Evolutionary conservation across 208 protist genomes (phyloP).

Genomic region (Balamuthia mandrillaris): DNA sequence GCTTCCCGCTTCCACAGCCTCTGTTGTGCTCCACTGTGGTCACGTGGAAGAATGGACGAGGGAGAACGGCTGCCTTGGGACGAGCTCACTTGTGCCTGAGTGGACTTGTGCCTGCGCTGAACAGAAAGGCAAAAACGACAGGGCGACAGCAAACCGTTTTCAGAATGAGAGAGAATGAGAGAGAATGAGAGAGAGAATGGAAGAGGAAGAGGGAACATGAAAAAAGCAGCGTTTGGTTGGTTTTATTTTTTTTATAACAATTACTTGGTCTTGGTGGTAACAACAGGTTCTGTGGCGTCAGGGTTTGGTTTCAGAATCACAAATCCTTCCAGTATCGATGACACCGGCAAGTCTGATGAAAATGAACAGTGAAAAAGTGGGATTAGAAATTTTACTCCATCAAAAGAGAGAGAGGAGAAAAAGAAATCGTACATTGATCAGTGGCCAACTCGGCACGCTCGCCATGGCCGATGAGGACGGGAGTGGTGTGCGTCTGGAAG

Average conservation of each 20-base stretch:
- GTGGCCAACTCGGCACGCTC: slow-evolving; percentile 96
- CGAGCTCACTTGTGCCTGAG: background rate
- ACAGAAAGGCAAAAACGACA: no score
- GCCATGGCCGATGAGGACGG: slow-evolving; percentile 90
- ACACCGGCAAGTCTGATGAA: slow-evolving; percentile 65
- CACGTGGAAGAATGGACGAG: background rate
- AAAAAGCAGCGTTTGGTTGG: background rate
- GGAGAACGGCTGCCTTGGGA: background rate
- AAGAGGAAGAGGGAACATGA: background rate
- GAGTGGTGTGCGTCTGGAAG: slow-evolving; percentile 98
- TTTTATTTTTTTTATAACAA: background rate
- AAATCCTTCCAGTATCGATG: slow-evolving; percentile 79
- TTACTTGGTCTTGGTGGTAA: background rate
- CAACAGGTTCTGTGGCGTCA: background rate
- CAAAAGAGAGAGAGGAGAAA: background rate
- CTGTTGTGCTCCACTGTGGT: background rate
- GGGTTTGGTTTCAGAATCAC: slow-evolving; percentile 81
- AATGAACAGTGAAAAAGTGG: background rate
- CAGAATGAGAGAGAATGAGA: background rate
- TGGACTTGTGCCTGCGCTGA: background rate
- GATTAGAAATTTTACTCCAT: background rate
- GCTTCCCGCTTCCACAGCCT: background rate
- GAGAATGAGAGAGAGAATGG: background rate
- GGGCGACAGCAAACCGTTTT: background rate
- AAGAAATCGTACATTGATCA: slow-evolving; percentile 76